A percentile compares a stretch with the other conserved stretches of the same genome.
Conservation (phyloP, 179 eudicot species). For the Beta macrorhiza region DNA sequence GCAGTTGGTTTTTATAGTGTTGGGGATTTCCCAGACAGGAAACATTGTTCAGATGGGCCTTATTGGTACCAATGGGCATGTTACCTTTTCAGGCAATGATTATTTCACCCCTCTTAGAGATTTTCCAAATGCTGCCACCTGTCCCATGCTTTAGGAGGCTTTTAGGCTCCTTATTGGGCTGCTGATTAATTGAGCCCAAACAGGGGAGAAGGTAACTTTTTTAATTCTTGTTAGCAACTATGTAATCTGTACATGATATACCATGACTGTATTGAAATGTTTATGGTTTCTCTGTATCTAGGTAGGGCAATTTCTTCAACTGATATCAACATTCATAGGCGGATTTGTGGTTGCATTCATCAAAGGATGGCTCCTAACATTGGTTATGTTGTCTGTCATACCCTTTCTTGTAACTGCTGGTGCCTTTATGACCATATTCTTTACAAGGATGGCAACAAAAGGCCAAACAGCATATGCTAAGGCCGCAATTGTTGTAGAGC, state of each 20-base stretch:
- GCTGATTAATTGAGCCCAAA: too few relatives aligned
- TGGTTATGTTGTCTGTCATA: constrained; percentile 53
- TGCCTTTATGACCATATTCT: constrained; percentile 33
- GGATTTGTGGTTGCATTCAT: constrained; percentile 64
- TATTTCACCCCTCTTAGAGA: too few relatives aligned
- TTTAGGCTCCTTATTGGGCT: too few relatives aligned
- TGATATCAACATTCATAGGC: constrained; percentile 54
- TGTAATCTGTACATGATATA: background rate
- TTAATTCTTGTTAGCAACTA: too few relatives aligned
- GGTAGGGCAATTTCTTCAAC: constrained; percentile 73
- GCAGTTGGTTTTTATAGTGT: too few relatives aligned
- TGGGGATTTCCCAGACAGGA: too few relatives aligned
- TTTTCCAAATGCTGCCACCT: too few relatives aligned
- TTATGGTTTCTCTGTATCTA: constrained; percentile 14
- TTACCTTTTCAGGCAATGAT: too few relatives aligned
- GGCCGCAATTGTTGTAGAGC: constrained; percentile 62
- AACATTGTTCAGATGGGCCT: too few relatives aligned
- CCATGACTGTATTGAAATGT: background rate
- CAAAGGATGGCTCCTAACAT: constrained; percentile 74
- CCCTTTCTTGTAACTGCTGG: constrained; percentile 49
- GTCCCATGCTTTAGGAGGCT: too few relatives aligned
- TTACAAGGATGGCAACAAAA: constrained; percentile 38
- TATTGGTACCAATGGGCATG: too few relatives aligned
- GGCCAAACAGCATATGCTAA: constrained; percentile 53
- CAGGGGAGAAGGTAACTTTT: constrained; percentile 61